phyloP scores from a whole-genome alignment of 2,329 filamentous ascomycete genomes.

The Grosmannia penicillata region DNA sequence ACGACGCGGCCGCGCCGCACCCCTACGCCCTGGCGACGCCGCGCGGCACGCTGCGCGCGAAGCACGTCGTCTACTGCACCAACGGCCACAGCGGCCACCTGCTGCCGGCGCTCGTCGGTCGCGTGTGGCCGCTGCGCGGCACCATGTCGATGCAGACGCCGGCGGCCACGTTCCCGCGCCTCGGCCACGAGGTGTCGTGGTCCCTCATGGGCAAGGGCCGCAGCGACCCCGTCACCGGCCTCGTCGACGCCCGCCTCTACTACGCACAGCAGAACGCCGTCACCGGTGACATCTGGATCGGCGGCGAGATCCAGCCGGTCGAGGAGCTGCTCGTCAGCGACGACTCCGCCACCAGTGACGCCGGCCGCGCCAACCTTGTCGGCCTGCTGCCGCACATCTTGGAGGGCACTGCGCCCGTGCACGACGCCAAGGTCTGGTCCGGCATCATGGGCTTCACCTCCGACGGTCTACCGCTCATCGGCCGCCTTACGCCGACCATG shows the following conservation, averaged over 20 bases:
- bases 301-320: conserved; percentile 4
- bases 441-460: conserved; percentile 7
- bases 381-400: conserved; percentile 3
- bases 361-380: not conserved
- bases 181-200: conserved; percentile 9
- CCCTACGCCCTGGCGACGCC: conserved; percentile 15
- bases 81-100: conserved; percentile 26
- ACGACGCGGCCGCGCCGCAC: conserved; percentile 12
- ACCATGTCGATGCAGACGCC: conserved; percentile 27
- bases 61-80: conserved; percentile 24
- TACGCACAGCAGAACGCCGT: conserved; percentile 7
- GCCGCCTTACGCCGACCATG: not conserved
- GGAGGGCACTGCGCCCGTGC: not conserved
- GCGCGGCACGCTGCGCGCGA: conserved; percentile 19
- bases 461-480: conserved; percentile 7
- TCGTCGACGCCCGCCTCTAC: conserved; percentile 3
- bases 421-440: conserved; percentile 1
- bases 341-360: conserved; percentile 4
- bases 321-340: conserved; percentile 5
- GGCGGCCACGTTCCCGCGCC: conserved; percentile 10
- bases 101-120: conserved; percentile 22
- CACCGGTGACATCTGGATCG: conserved; percentile 7
- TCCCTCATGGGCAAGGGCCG: not conserved
- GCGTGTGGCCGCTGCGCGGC: conserved; percentile 22
- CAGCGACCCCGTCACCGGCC: not conserved